Conservation (phyloP, 192 early-diverging fungal genomes). For the Coemansia sp. region DNA sequence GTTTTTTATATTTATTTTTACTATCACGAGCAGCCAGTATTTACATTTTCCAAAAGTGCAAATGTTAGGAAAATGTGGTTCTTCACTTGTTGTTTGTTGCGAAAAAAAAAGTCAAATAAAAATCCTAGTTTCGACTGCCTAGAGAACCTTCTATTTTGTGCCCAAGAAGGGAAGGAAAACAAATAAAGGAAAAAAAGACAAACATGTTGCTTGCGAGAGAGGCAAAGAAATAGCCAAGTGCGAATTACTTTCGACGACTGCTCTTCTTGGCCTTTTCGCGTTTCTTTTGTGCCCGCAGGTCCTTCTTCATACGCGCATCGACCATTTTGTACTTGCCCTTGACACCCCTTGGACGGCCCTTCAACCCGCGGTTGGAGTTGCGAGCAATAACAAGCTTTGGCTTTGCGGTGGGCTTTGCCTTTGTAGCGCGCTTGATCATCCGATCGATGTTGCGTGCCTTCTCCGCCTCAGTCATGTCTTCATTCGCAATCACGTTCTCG, state of each 20-base stretch:
- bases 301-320: conserved; percentile 95
- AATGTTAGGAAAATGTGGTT: too few relatives aligned
- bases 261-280: conserved; percentile 41
- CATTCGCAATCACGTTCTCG: conserved; percentile 76
- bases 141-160: not conserved
- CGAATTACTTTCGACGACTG: conserved; percentile 10
- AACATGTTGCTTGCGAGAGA: not conserved
- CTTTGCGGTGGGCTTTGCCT: conserved; percentile 75
- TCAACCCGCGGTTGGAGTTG: conserved; percentile 72
- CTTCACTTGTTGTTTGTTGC: too few relatives aligned
- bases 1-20: too few relatives aligned
- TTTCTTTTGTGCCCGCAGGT: conserved; percentile 77
- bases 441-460: conserved; percentile 82
- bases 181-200: not conserved
- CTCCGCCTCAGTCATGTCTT: conserved; percentile 85
- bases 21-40: too few relatives aligned
- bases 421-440: conserved; percentile 79
- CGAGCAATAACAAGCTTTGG: conserved; percentile 89
- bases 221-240: not conserved
- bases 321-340: conserved; percentile 99
- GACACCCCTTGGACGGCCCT: conserved; percentile 94
- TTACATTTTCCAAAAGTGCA: too few relatives aligned
- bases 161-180: not conserved
- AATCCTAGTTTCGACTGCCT: too few relatives aligned
- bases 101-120: too few relatives aligned